These are phyloP conservation scores for Zygosaccharomyces sapae DNA, from an alignment of 1,139 yeast species.

Conservation along the genomic window DNA sequence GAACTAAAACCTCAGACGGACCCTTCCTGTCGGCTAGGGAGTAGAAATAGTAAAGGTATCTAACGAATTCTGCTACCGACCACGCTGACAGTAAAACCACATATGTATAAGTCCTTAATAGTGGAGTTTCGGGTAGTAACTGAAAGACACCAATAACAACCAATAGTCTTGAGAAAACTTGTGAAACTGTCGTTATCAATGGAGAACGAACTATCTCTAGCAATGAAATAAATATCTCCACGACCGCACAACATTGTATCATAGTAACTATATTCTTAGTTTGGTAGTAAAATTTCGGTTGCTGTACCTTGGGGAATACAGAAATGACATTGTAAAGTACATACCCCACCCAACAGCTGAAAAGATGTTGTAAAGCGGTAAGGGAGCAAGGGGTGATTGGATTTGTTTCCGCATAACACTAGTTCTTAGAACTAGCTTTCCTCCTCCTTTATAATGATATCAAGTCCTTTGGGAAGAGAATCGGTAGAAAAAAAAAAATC, in stretches of 20 bases:
- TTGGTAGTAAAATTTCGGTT: conserved; percentile 55
- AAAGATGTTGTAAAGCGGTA: conserved; percentile 55
- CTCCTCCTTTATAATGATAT: not conserved
- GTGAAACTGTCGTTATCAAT: conserved; percentile 73
- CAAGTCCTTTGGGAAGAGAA: not conserved
- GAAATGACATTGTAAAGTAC: conserved; percentile 48
- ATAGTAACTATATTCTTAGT: conserved; percentile 57
- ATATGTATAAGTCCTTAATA: conserved; percentile 51
- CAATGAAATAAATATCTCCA: conserved; percentile 76
- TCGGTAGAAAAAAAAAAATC: no score
- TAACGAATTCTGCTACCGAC: conserved; percentile 84
- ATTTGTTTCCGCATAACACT: conserved; percentile 22
- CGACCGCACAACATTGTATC: conserved; percentile 78
- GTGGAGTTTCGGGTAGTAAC: conserved; percentile 64
- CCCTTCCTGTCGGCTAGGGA: conserved; percentile 40
- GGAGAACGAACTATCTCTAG: conserved; percentile 84
- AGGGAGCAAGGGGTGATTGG: conserved; percentile 25
- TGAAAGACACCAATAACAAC: conserved; percentile 82
- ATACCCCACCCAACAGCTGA: conserved; percentile 67
- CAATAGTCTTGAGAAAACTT: conserved; percentile 78
- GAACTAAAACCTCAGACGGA: conserved; percentile 53
- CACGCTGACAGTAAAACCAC: conserved; percentile 73
- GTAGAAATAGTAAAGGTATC: conserved; percentile 79
- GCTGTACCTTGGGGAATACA: conserved; percentile 44
- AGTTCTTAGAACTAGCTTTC: not conserved